These are phyloP conservation scores for Ilex asprella DNA, from an alignment of 257 asterid species.

Conservation along the genomic window DNA sequence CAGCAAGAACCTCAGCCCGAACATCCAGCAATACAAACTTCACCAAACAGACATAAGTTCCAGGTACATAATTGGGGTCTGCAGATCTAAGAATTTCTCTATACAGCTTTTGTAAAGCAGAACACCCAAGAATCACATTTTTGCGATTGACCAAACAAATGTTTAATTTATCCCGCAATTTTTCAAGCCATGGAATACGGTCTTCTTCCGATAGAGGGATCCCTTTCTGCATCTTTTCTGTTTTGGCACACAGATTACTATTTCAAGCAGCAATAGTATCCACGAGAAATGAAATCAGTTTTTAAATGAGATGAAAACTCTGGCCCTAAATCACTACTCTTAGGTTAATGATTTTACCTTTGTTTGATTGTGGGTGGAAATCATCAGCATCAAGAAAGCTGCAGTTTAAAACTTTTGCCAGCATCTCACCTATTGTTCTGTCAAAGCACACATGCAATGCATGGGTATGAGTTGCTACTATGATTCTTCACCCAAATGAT, in stretches of 20 bases:
- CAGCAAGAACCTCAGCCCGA: slow-evolving; percentile 46
- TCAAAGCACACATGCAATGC: neutral
- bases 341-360: slow-evolving; percentile 31
- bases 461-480: no score
- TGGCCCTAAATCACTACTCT: neutral
- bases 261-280: neutral
- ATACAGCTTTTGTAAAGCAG: slow-evolving; percentile 71
- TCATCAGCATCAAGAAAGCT: slow-evolving; percentile 76
- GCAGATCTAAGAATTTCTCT: slow-evolving; percentile 79
- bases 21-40: slow-evolving; percentile 59
- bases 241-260: neutral
- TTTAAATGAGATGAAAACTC: neutral
- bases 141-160: slow-evolving; percentile 25
- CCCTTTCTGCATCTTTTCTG: slow-evolving; percentile 45
- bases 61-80: slow-evolving; percentile 39
- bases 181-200: slow-evolving; percentile 81
- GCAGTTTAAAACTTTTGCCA: slow-evolving; percentile 44
- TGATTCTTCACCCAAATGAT: no score
- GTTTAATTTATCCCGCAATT: slow-evolving; percentile 37
- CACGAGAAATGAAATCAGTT: neutral
- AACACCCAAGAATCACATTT: slow-evolving; percentile 58
- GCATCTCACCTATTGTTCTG: slow-evolving; percentile 71
- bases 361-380: slow-evolving; percentile 63
- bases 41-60: slow-evolving; percentile 26
- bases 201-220: slow-evolving; percentile 67